A percentile compares a stretch with the other conserved stretches of the same genome.
Evolutionary conservation across 306 rosid genomes (phyloP).

Genomic region (Gastrolobium villosum): DNA sequence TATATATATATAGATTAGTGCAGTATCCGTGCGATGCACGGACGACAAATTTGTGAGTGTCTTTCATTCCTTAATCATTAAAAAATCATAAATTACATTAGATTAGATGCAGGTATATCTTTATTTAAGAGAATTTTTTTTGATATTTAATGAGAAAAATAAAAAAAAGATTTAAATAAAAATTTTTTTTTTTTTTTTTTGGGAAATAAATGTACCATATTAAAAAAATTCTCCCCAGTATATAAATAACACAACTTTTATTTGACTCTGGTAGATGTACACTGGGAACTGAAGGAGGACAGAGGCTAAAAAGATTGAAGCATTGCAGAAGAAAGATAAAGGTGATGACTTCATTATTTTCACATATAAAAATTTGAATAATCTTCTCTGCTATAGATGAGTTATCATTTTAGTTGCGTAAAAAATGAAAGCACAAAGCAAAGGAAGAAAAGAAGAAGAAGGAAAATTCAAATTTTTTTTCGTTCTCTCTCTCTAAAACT

Average conservation of each 20-base stretch:
- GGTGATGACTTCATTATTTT: constrained; percentile 50
- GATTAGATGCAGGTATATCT: too few species aligned
- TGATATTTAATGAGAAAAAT: too few species aligned
- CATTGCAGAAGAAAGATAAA: constrained; percentile 35
- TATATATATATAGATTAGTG: too few species aligned
- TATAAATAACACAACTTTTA: not conserved
- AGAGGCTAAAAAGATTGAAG: constrained; percentile 23
- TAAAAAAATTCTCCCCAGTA: not conserved
- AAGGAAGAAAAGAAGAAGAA: not conserved
- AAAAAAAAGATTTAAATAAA: too few species aligned
- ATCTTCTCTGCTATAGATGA: not conserved
- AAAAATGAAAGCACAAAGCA: not conserved
- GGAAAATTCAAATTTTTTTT: constrained; percentile 8
- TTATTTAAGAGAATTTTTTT: too few species aligned
- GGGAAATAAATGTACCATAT: too few species aligned
- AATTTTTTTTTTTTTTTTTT: too few species aligned
- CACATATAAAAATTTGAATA: not conserved
- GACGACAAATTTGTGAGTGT: too few species aligned
- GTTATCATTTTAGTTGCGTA: constrained; percentile 6
- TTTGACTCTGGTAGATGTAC: constrained; percentile 23
- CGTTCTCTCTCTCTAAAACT: constrained; percentile 1
- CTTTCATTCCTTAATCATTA: too few species aligned
- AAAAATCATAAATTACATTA: too few species aligned
- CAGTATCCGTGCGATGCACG: too few species aligned
- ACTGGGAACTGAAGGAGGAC: constrained; percentile 6